Percentiles rank a stretch among this genome's conserved stretches.
phyloP scores from a whole-genome alignment of 169 alveolate species.

The Eimeria necatrix region DNA sequence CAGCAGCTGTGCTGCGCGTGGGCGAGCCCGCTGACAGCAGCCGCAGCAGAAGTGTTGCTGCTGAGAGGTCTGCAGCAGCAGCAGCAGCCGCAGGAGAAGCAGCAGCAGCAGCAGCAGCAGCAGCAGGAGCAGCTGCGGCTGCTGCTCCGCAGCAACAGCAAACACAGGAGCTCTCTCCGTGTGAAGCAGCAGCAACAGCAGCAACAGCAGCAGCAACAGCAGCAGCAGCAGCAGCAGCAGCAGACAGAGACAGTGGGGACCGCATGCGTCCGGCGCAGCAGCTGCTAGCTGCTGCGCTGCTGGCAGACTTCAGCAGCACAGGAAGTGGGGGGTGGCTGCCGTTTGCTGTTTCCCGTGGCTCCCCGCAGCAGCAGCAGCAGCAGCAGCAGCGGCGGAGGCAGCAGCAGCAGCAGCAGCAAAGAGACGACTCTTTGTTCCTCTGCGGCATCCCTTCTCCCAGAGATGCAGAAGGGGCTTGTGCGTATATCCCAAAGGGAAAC shows the following conservation, averaged over 20 bases:
- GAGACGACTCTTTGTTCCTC: constrained; percentile 20
- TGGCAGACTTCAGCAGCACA: constrained; percentile 12
- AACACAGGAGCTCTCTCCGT: neutral
- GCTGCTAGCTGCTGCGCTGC: constrained; percentile 44
- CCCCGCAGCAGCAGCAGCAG: constrained; percentile 47
- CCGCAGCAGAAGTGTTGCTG: neutral
- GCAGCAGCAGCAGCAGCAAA: neutral
- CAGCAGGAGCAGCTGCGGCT: neutral
- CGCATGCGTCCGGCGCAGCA: constrained; percentile 24
- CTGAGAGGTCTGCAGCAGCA: constrained; percentile 15
- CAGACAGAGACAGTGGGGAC: constrained; percentile 41
- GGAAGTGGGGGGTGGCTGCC: constrained; percentile 10
- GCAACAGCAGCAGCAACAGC: constrained; percentile 42
- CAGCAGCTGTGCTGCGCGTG: neutral
- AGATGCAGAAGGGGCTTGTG: neutral
- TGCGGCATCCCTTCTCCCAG: constrained; percentile 39
- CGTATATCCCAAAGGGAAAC: neutral
- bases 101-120: constrained; percentile 39
- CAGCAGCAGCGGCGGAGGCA: neutral
- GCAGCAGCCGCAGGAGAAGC: constrained; percentile 31
- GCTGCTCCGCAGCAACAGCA: too few species aligned
- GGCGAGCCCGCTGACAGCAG: neutral
- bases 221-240: constrained; percentile 34
- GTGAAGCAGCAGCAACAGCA: constrained; percentile 4
- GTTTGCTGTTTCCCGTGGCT: neutral